Base-by-base conservation (phyloP, 805 yeast species). In the Metschnikowia arizonensis region DNA sequence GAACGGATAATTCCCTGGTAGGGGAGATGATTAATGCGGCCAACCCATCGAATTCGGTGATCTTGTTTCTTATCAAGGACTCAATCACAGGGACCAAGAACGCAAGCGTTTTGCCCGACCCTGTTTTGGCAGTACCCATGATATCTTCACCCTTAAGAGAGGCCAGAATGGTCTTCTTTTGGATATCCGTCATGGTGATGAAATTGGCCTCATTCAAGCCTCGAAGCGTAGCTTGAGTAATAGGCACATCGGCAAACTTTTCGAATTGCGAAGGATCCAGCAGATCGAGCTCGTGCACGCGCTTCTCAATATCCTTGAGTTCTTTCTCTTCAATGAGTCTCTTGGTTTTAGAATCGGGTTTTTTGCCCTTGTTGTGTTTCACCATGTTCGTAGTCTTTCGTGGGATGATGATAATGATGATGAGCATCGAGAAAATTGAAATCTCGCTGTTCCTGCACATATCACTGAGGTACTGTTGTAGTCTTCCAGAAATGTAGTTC, bases 21-120 rank as follows among this genome's bases (percentile, higher is more conserved):
- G 97, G 97, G 1, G 96, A 82, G n/a, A 89, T 81, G 19, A 89
- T 80, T 47, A 89, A 69, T 0, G 96, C 97, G 5, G 96, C 96
- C 32, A 90, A 70, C 1, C 97, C 97, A 62, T 89, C 97, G 54
- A 66, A 73, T 50, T 83, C 93, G 38, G 88, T 81, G 84, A 95
- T 88, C 44, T 76, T 74, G 55, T 82, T 81, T 49, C 82, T 76
- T 47, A 78, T 76, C 45, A 89, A 69, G 42, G 80, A 80, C 58
- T 84, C 90, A 7, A 90, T 65, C 12, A 86, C 76, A 1, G 97
- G 97, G 36, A 89, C 74, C 53, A 89, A 68, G 56, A 90, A 89
- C 9, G 96, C 90, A 47, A 89, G 65, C 0, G 97, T 89, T 59
- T 89, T 89, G 18, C 97, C 97, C 3, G 95, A 85, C 2, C 91